phyloP scores from a whole-genome alignment of 192 early-diverging fungal genomes.

The Backusella mclennaniae region DNA sequence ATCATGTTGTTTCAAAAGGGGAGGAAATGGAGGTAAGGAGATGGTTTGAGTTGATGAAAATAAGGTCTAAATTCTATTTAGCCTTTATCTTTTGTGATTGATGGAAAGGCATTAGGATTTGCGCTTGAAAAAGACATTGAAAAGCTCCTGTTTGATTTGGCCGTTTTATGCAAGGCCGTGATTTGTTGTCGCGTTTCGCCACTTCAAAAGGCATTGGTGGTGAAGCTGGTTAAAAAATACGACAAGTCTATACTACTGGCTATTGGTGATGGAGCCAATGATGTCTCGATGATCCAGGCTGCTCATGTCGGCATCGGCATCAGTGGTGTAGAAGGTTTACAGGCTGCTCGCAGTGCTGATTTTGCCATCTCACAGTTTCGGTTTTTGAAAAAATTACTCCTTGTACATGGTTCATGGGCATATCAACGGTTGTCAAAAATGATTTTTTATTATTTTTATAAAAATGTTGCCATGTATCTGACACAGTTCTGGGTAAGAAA shows the following conservation, averaged over 20 bases:
- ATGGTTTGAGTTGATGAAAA: not conserved
- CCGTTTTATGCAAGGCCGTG: slow-evolving; percentile 91
- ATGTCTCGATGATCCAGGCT: slow-evolving; percentile 99
- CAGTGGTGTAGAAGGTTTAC: slow-evolving; percentile 92
- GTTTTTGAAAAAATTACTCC: slow-evolving; percentile 89
- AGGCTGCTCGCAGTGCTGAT: slow-evolving; percentile 95
- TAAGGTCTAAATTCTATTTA: slow-evolving; percentile 7
- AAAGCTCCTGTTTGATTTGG: slow-evolving; percentile 82
- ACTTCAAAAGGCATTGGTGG: slow-evolving; percentile 96
- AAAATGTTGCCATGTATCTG: slow-evolving; percentile 97
- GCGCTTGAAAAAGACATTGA: slow-evolving; percentile 88
- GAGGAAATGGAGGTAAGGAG: slow-evolving; percentile 10
- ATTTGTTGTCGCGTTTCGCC: slow-evolving; percentile 98
- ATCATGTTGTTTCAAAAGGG: slow-evolving; percentile 32
- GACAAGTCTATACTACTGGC: slow-evolving; percentile 87
- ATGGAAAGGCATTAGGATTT: slow-evolving; percentile 90
- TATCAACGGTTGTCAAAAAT: slow-evolving; percentile 94
- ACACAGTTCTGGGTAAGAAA: slow-evolving; percentile 91
- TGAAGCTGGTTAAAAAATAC: slow-evolving; percentile 96
- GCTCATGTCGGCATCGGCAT: slow-evolving; percentile 98
- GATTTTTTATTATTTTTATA: slow-evolving; percentile 98
- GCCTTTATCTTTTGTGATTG: slow-evolving; percentile 90
- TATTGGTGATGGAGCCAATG: slow-evolving; percentile 99
- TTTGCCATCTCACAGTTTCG: slow-evolving; percentile 99
- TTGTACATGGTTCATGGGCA: slow-evolving; percentile 97